Conservation (phyloP, 352 stramenopile species). For the Globisporangium perplexum region DNA sequence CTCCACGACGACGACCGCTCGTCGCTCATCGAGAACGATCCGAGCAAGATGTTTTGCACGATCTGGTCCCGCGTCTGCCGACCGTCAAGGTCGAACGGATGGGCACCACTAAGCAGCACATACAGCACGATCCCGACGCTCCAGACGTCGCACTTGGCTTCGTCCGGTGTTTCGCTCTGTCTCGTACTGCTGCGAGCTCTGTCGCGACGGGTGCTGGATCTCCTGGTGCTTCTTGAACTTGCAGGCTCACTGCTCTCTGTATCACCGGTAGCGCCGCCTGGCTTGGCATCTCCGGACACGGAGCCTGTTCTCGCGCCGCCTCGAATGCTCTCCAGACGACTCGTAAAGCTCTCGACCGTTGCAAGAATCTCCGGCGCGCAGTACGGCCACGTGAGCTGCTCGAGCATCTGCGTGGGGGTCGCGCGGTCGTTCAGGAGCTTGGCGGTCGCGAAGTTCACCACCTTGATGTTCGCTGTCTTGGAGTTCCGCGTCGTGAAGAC, state of each 20-base stretch:
- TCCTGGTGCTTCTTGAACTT: not conserved
- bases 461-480: constrained; percentile 64
- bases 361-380: constrained; percentile 63
- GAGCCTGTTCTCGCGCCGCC: constrained; percentile 6
- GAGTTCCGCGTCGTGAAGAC: constrained; percentile 68
- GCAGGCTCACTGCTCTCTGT: not conserved
- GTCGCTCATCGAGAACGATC: constrained; percentile 34
- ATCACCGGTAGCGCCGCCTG: not conserved
- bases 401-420: not conserved
- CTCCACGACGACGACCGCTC: constrained; percentile 32
- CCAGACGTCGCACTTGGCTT: constrained; percentile 75
- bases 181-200: not conserved
- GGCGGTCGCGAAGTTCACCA: constrained; percentile 84
- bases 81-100: constrained; percentile 73
- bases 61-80: constrained; percentile 69
- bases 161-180: not conserved
- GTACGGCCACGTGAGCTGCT: constrained; percentile 58
- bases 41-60: constrained; percentile 46
- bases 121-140: constrained; percentile 87
- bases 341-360: constrained; percentile 5
- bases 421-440: constrained; percentile 36
- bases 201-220: not conserved
- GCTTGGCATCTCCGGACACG: not conserved
- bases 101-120: constrained; percentile 73
- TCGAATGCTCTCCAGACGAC: constrained; percentile 13